Base-by-base conservation (phyloP, 164 flowering plant genomes). In the Vitis rupestris region DNA sequence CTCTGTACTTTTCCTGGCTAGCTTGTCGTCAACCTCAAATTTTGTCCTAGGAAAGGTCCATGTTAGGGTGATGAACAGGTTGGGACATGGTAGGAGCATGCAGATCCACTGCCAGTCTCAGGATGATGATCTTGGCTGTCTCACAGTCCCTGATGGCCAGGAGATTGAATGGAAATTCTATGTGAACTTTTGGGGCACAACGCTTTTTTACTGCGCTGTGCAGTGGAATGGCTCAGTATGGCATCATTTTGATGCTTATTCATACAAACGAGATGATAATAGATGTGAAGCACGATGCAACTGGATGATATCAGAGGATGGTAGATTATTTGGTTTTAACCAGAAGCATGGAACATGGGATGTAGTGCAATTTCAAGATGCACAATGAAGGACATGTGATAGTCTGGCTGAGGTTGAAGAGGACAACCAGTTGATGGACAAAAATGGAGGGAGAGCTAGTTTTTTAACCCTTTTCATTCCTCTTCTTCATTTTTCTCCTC, bases 111-210 rank as follows among this genome's bases (percentile, higher is more conserved):
- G 82, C 59, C 67, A 56, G 47, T 79, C 79, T 0, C 14, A 37
- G 16, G 70, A 79, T 23, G 72, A 73, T 53, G 82, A 79, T 47
- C 49, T 75, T 2, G 77, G 79, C 19, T 27, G 66, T n/a, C 67
- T 31, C 0, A 15, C 37, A 0, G 49, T 79, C 11, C 56, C 51
- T 0, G 60, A 62, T 19, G 73, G 72, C 3, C 12, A 1, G 1
- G 74, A 70, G 17, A 63, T 16, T 2, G 60, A 44, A 9, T 79
- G 79, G 82, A 27, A 10, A 3, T 75, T 79, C 53, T 3, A 55
- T 8, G 60, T 62, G 23, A 76, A 73, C 27, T 30, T 73, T 6
- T 70, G 71, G 59, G 64, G 70, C 7, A 73, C 75, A 2, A 79
- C 82, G 0, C 17, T 73, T 55, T 75, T 73, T 59, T 75, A 49